Evolutionary conservation across 768 basidiomycete species (phyloP).

Genomic region (Tylopilus balloui): DNA sequence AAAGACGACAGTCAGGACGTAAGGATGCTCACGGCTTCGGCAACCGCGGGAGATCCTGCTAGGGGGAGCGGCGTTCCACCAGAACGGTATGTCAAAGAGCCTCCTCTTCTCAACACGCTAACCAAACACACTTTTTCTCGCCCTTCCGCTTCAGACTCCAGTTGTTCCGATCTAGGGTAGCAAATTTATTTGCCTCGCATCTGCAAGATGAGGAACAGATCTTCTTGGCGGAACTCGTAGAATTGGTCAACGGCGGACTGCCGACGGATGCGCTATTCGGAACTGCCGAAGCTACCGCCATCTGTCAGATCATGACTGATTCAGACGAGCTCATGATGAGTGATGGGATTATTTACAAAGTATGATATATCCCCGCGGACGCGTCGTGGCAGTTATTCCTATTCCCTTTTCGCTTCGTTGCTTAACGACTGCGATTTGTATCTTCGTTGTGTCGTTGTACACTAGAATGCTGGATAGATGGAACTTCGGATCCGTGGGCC

Average conservation of each 20-base stretch:
- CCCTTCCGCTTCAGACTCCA: conserved; percentile 47
- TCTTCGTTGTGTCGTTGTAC: conserved; percentile 1
- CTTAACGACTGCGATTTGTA: conserved; percentile 1
- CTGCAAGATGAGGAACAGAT: conserved; percentile 77
- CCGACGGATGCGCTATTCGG: conserved; percentile 68
- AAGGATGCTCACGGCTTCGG: conserved; percentile 51
- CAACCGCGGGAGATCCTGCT: conserved; percentile 32
- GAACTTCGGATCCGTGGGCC: not conserved
- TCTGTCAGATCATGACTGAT: conserved; percentile 72
- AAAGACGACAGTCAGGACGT: conserved; percentile 64
- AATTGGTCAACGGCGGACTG: conserved; percentile 74
- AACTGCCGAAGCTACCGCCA: conserved; percentile 70
- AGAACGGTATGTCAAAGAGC: conserved; percentile 50
- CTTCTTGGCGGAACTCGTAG: conserved; percentile 63
- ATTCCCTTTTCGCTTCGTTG: not conserved
- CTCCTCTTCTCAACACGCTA: not conserved
- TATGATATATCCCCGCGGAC: conserved; percentile 38
- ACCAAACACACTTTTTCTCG: not conserved
- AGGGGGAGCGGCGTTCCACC: conserved; percentile 45
- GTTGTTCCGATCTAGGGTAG: conserved; percentile 77
- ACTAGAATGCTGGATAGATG: not conserved
- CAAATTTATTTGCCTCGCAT: conserved; percentile 60
- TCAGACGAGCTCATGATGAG: conserved; percentile 76
- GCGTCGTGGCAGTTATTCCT: not conserved
- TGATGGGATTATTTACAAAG: conserved; percentile 82